A percentile compares a stretch with the other conserved stretches of the same genome.
Evolutionary conservation across 2,329 filamentous ascomycete species (phyloP).

Genomic region (Thelonectria olida): DNA sequence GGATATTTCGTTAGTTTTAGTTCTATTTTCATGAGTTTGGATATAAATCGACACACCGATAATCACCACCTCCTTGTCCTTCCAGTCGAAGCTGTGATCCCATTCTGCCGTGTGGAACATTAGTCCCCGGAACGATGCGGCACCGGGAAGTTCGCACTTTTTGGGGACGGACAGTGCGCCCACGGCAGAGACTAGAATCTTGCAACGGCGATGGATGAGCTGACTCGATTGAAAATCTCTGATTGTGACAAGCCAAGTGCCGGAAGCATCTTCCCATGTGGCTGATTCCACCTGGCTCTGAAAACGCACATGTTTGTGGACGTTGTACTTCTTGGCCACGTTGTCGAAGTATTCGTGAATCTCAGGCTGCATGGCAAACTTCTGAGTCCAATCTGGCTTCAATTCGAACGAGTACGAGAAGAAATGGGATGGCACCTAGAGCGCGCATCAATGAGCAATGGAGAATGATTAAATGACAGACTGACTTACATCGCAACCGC

Average conservation of each 20-base stretch:
- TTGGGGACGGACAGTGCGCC: slow-evolving; percentile 35
- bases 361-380: slow-evolving; percentile 39
- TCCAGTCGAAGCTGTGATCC: slow-evolving; percentile 40
- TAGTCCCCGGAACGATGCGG: slow-evolving; percentile 26
- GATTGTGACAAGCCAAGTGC: slow-evolving; percentile 31
- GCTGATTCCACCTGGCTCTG: slow-evolving; percentile 32
- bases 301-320: slow-evolving; percentile 32
- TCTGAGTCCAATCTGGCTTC: slow-evolving; percentile 40
- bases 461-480: no score
- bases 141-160: slow-evolving; percentile 33
- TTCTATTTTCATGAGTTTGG: rapidly evolving
- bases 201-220: slow-evolving; percentile 9
- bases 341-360: slow-evolving; percentile 36
- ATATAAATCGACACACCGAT: slow-evolving; percentile 36
- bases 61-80: slow-evolving; percentile 33
- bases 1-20: rapidly evolving
- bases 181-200: slow-evolving; percentile 38
- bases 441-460: not conserved
- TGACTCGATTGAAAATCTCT: slow-evolving; percentile 20
- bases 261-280: slow-evolving; percentile 31
- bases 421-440: slow-evolving; percentile 39
- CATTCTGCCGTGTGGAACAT: slow-evolving; percentile 40
- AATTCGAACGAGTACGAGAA: slow-evolving; percentile 41
- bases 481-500: slow-evolving; percentile 36
- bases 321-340: slow-evolving; percentile 29